phyloP scores from a whole-genome alignment of 1,284 basidiomycete genomes.

The Ceratobasidium sp. region DNA sequence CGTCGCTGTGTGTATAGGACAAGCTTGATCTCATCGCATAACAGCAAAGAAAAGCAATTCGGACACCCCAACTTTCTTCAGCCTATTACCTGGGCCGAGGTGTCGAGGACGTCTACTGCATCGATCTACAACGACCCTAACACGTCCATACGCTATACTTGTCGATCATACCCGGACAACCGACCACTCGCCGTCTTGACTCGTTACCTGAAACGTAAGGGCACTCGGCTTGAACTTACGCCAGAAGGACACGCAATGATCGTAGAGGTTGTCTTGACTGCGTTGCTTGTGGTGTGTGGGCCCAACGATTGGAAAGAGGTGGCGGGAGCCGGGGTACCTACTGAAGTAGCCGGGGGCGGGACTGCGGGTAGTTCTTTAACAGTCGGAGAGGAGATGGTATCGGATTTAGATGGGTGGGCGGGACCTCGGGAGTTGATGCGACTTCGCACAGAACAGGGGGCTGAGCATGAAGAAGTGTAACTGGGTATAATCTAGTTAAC shows the following conservation, averaged over 20 bases:
- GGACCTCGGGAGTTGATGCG: constrained; percentile 21
- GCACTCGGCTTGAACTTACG: constrained; percentile 18
- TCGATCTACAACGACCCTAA: constrained; percentile 28
- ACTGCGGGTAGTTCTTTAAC: not conserved
- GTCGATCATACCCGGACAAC: constrained; percentile 5
- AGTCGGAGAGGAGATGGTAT: constrained; percentile 35
- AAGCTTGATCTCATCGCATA: too few relatives aligned
- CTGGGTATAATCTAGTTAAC: too few relatives aligned
- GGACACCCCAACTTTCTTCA: not conserved
- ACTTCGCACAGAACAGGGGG: not conserved
- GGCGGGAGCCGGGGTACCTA: constrained; percentile 13
- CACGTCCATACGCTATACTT: constrained; percentile 12
- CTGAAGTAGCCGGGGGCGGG: not conserved
- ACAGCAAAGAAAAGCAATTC: constrained; percentile 4
- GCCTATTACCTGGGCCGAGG: not conserved
- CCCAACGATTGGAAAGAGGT: constrained; percentile 23
- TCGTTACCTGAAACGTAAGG: constrained; percentile 19
- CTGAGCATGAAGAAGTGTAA: not conserved
- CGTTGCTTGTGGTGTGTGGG: constrained; percentile 1
- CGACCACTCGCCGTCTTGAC: constrained; percentile 15
- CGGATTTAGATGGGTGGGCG: constrained; percentile 36
- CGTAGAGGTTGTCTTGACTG: constrained; percentile 13
- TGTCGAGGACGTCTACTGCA: constrained; percentile 17
- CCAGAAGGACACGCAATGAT: constrained; percentile 18
- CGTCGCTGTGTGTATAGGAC: not conserved